Percentiles rank a stretch among this genome's conserved stretches.
Conservation (phyloP, 202 grass and related monocot species). For the Carex sylvatica region DNA sequence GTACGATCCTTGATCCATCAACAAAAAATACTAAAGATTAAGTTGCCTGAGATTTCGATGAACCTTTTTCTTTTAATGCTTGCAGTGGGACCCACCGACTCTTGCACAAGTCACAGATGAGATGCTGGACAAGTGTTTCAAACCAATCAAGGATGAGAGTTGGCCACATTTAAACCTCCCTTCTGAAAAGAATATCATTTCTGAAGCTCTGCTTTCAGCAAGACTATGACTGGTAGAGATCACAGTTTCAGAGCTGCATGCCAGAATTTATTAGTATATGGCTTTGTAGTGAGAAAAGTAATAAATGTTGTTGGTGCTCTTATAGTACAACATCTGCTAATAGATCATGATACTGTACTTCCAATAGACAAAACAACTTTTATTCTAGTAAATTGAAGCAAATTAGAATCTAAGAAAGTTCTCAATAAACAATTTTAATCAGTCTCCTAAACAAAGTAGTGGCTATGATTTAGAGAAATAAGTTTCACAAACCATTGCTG, state of each 20-base stretch:
- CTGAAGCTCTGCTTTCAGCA: background rate
- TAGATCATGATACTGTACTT: background rate
- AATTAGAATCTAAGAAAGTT: background rate
- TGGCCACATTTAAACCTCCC: constrained; percentile 20
- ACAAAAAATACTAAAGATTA: too few relatives aligned
- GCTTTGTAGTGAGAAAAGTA: background rate
- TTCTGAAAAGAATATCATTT: background rate
- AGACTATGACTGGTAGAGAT: background rate
- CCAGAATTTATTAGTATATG: background rate
- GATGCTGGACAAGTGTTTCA: constrained; percentile 18
- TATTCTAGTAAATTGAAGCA: background rate
- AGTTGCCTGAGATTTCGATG: too few relatives aligned
- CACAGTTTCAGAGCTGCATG: background rate
- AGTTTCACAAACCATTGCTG: too few relatives aligned
- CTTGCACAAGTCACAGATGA: background rate
- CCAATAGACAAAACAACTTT: background rate
- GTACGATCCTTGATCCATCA: too few relatives aligned
- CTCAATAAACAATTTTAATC: too few relatives aligned
- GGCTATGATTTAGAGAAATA: too few relatives aligned
- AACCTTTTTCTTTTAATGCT: background rate
- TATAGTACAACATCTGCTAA: background rate
- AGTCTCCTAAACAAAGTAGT: too few relatives aligned
- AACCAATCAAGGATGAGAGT: background rate
- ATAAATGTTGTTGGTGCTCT: background rate
- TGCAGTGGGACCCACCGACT: background rate